phyloP scores from a whole-genome alignment of 1,139 yeast species.

The Groenewaldozyma sp. region DNA sequence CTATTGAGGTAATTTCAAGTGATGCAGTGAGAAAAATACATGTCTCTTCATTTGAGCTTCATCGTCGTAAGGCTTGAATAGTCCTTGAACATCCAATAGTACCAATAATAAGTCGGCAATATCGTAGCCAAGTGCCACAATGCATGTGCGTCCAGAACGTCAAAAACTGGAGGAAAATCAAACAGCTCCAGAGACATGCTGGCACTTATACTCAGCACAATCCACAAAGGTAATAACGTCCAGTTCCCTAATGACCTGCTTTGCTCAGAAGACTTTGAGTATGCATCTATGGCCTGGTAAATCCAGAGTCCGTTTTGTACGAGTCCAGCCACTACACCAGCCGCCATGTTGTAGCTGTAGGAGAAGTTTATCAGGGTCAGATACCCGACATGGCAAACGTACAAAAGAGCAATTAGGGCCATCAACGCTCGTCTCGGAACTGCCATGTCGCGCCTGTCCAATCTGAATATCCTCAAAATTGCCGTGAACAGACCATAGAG shows the following conservation, averaged over 20 bases:
- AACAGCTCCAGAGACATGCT: constrained; percentile 86
- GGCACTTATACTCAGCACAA: constrained; percentile 44
- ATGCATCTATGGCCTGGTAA: constrained; percentile 25
- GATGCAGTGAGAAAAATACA: not conserved
- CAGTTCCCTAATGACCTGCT: constrained; percentile 19
- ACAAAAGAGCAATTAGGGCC: constrained; percentile 39
- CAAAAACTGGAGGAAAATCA: constrained; percentile 68
- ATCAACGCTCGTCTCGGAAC: constrained; percentile 32
- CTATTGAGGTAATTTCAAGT: too few species aligned
- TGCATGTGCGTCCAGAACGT: constrained; percentile 82
- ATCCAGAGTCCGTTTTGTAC: constrained; percentile 56
- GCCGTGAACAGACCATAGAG: constrained; percentile 68
- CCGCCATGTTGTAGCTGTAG: constrained; percentile 89
- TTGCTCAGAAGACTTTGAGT: constrained; percentile 3
- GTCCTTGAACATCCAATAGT: constrained; percentile 30
- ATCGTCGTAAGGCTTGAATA: constrained; percentile 14
- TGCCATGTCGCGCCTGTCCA: constrained; percentile 37
- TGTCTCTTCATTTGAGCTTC: constrained; percentile 2
- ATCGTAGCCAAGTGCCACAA: constrained; percentile 63
- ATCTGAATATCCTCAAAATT: constrained; percentile 45
- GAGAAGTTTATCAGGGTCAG: constrained; percentile 66
- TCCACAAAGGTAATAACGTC: constrained; percentile 43
- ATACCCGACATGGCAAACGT: constrained; percentile 55
- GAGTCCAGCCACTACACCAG: constrained; percentile 71
- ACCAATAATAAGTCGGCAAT: constrained; percentile 32